Conservation (phyloP, 208 protist species). For the Acanthamoeba triangularis region DNA sequence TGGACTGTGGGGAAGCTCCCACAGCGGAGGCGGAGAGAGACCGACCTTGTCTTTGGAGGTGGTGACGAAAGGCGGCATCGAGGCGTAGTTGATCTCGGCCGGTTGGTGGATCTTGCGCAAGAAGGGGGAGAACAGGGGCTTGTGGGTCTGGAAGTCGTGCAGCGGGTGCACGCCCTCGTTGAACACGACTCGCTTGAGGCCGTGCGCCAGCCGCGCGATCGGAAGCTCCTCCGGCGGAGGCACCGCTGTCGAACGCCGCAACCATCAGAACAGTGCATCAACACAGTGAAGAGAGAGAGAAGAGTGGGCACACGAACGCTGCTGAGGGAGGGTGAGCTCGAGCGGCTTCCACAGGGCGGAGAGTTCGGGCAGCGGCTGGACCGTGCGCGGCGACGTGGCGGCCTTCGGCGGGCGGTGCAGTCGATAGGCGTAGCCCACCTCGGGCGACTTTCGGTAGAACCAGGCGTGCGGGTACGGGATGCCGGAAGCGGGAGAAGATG, state of each 20-base stretch:
- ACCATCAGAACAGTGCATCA: too few species aligned
- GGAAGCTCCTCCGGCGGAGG: background rate
- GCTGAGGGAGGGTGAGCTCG: background rate
- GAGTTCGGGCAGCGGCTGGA: background rate
- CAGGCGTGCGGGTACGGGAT: background rate
- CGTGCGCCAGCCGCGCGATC: background rate
- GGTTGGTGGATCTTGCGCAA: conserved; percentile 78
- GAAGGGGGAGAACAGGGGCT: conserved; percentile 5
- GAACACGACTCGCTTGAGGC: conserved; percentile 18
- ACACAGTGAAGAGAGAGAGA: background rate
- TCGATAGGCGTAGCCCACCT: conserved; percentile 3
- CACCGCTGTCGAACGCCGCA: background rate
- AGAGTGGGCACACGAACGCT: background rate
- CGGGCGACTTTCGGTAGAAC: background rate
- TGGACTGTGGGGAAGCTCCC: too few species aligned
- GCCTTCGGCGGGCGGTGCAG: background rate
- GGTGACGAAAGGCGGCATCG: conserved; percentile 76
- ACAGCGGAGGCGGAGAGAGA: too few species aligned
- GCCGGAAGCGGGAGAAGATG: background rate
- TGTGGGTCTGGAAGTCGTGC: background rate
- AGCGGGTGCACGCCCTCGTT: conserved; percentile 45
- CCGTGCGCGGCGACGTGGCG: background rate
- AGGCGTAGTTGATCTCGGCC: conserved; percentile 74
- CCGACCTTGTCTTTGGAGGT: conserved; percentile 68
- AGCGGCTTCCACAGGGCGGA: background rate